Base-by-base conservation (phyloP, 2,329 filamentous ascomycete species). In the Neonectria sp. region DNA sequence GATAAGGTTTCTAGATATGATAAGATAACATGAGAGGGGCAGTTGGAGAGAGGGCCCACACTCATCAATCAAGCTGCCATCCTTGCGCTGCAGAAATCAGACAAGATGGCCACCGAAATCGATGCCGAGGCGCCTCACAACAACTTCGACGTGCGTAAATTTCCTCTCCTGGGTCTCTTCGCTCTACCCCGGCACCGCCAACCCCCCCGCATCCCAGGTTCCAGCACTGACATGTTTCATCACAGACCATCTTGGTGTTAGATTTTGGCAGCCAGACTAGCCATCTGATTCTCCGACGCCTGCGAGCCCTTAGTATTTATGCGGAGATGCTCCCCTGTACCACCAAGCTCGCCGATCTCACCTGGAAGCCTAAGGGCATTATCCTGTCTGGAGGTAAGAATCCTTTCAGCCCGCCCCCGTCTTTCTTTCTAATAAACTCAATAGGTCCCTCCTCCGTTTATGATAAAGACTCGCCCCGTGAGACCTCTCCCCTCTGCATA, bases 281-380 rank as follows among this genome's bases (percentile, higher is more conserved):
- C 46, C 92, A 95, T 80, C 85, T 95, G 45, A 94, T 95, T 77
- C 90, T 90, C 11, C 87, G 93, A 61, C 89, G 93, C 37, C 87
- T 97, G 31, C 89, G 94, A 73, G 90, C 92, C 74, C 88, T 97
- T 81, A 92, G 92, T 83, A 88, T 97, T 79, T 97, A 93, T 85
- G 90, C 90, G 68, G 86, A 94, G 62, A 60, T 73, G 53, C 63
- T 73, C 9, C 63, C 70, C 1, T 73, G 71, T 51, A 90, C 70
- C 29, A 58, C 55, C 31, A 71, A 71, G 63, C 40, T 72, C 21
- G 45, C 52, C 15, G 68, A 72, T 45, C 62, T 72, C 8, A 25
- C 58, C 25, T 73, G 70, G 70, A 72, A 72, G 78, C 95, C 95
- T 24, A 93, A 92, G 78, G 95, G 95, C 73, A 90, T 98, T 71